Conservation (phyloP, 768 basidiomycete genomes). For the Panus rudis region DNA sequence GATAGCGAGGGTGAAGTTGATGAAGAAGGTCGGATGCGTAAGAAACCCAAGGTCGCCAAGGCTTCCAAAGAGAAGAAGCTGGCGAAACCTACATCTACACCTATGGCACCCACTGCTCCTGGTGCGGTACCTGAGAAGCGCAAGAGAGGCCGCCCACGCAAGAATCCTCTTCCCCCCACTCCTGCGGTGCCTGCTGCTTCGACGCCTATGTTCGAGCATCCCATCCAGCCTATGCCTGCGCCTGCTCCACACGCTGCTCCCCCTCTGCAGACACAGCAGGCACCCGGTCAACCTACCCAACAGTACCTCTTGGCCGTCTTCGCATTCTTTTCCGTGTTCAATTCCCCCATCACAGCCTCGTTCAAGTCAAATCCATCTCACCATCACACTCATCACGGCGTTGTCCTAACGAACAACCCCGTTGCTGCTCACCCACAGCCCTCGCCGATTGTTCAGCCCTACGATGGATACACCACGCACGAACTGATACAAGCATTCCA, state of each 20-base stretch:
- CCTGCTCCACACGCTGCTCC: constrained; percentile 14
- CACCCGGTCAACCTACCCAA: constrained; percentile 19
- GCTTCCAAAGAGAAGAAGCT: constrained; percentile 38
- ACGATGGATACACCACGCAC: constrained; percentile 36
- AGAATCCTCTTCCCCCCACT: constrained; percentile 48
- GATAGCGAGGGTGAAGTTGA: constrained; percentile 31
- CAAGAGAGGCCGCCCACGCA: constrained; percentile 79
- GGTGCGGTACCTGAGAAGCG: constrained; percentile 60
- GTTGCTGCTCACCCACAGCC: constrained; percentile 12
- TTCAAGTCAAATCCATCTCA: constrained; percentile 24
- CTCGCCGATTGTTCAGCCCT: constrained; percentile 8
- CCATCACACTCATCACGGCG: constrained; percentile 31
- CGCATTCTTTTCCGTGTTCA: constrained; percentile 82
- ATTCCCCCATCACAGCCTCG: constrained; percentile 54
- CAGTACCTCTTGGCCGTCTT: constrained; percentile 81
- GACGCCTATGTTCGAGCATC: constrained; percentile 11
- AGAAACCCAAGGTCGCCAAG: constrained; percentile 48
- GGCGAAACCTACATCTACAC: constrained; percentile 22
- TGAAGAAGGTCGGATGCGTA: constrained; percentile 48
- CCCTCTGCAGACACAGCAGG: constrained; percentile 13
- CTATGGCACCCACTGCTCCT: constrained; percentile 23
- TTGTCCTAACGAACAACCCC: constrained; percentile 38
- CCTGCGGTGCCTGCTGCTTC: constrained; percentile 21
- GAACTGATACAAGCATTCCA: constrained; percentile 60
- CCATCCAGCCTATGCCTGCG: constrained; percentile 7